Evolutionary conservation across 2,329 filamentous ascomycete species (phyloP), one percentile per base, ranked within the genome.

Genomic region (Apiospora phragmitis): DNA sequence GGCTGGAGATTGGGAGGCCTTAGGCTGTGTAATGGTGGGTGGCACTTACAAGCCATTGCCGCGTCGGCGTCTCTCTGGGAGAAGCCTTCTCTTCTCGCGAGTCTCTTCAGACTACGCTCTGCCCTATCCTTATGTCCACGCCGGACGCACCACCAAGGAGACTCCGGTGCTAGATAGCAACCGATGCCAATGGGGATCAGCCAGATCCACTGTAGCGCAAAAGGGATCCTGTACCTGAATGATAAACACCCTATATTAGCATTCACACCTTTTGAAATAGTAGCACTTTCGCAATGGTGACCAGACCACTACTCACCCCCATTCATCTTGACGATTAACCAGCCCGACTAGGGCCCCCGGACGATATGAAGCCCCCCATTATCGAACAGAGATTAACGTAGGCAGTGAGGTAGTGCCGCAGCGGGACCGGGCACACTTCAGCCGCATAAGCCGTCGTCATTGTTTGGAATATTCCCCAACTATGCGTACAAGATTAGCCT

Each of bases 301-400:
- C 18, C 16, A 43, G 4, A 18, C 1, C 1, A 43, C 1, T 21
- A 43, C 47, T 49, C n/a, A 83, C 4, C 77, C 77, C 81, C 80
- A 83, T 67, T 83, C 69, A 12, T 77, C 76, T 0, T 73, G 72
- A 24, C 76, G 72, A 32, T 75, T 66, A 5, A 81, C 66, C 3
- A 84, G 74, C 5, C 74, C 79, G 35, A 77, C 75, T 14, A 82
- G 75, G 14, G 83, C 79, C 79, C 0, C 79, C 80, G 2, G 79
- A 77, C 5, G 78, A 77, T 29, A 83, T 75, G 35, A 84, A 72
- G 70, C 83, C 80, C 6, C 83, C 83, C n/a, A 83, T 78, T 8
- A 80, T 78, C 78, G 81, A 84, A 69, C 82, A 84, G 69, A 85
- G 75, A 69, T 84, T 84, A 26, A 70, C 67, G 65, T 81, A 82